Base-by-base conservation (phyloP, 2,329 filamentous ascomycete species). In the Diaporthe eres region DNA sequence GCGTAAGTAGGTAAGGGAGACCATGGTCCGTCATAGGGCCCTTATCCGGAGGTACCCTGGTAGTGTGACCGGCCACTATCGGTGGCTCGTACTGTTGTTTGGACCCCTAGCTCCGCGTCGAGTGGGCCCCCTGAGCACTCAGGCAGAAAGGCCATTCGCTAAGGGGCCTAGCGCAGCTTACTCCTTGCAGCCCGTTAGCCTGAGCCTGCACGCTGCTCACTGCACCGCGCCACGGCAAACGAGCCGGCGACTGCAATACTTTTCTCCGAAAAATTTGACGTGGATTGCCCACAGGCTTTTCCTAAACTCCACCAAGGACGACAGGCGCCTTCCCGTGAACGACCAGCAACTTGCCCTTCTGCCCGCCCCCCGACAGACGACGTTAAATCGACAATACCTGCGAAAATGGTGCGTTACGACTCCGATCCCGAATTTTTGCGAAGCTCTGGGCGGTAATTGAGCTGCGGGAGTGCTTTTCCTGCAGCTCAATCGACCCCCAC, bases 381-480 rank as follows among this genome's bases (percentile, higher is more conserved):
- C 68, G 53, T 70, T 74, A 58, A 75, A 71, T 73, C 76, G 76
- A 73, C 76, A 77, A 60, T 67, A 57, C 71, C 63, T 77, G 63
- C 76, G 70, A 75, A 71, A 71, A 77, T 77, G 76, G 76, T 77
- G 74, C 74, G 76, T 77, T 67, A 71, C 74, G 74, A 75, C 28
- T 49, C 49, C 74, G 53, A 68, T 31, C 17, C 70, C 70, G 63
- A 70, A n/a, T 74, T 37, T 65, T 10, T 75, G 31, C 70, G 61
- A 71, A 15, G 47, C 42, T 53, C 47, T 44, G 57, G 49, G 55
- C 44, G 61, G 60, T 9, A 7, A 44, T 28, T 25, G 75, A 47
- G 31, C 37, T 57, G 60, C 22, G 25, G 58, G 53, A 75, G 49
- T 55, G 39, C 39, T n/a, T 60, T 74, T 71, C 34, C 19, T 47